Conservation (phyloP, 202 grass and related monocot genomes). For the Zoysia matrella region DNA sequence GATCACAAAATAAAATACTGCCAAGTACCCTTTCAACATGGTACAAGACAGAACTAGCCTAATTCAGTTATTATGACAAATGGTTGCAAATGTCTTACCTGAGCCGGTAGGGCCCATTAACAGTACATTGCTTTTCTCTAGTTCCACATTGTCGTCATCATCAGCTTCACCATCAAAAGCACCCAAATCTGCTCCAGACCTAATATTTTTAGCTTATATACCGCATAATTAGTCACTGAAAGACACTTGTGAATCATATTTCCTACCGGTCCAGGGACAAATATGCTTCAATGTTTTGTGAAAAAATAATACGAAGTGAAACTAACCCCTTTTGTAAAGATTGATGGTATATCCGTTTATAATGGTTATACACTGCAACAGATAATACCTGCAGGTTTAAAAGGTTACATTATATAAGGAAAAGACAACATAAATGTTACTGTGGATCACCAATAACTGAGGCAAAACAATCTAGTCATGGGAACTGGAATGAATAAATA, state of each 20-base stretch:
- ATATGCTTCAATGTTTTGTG: slow-evolving; percentile 4
- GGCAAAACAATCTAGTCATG: slow-evolving; percentile 13
- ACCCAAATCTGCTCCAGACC: slow-evolving; percentile 74
- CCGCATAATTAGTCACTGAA: slow-evolving; percentile 61
- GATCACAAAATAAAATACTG: background rate
- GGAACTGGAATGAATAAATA: slow-evolving; percentile 17
- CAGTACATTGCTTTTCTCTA: slow-evolving; percentile 98
- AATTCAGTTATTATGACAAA: background rate
- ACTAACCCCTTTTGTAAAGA: slow-evolving; percentile 48
- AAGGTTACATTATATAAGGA: slow-evolving; percentile 22
- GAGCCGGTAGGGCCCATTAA: slow-evolving; percentile 68
- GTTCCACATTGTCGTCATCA: slow-evolving; percentile 80
- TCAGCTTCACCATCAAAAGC: slow-evolving; percentile 69
- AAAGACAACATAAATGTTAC: slow-evolving; percentile 3
- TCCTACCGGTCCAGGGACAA: slow-evolving; percentile 35
- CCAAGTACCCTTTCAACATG: background rate
- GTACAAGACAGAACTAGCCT: slow-evolving; percentile 12
- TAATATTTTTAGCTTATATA: slow-evolving; percentile 66
- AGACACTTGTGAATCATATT: slow-evolving; percentile 35
- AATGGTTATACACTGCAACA: no score
- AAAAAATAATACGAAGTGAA: slow-evolving; percentile 18
- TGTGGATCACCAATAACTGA: slow-evolving; percentile 16
- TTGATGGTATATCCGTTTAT: no score
- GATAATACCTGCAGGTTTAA: slow-evolving; percentile 37
- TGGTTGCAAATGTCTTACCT: no score